Conservation (phyloP, 2,329 filamentous ascomycete genomes). For the Paracorniculantispora psalliotae region DNA sequence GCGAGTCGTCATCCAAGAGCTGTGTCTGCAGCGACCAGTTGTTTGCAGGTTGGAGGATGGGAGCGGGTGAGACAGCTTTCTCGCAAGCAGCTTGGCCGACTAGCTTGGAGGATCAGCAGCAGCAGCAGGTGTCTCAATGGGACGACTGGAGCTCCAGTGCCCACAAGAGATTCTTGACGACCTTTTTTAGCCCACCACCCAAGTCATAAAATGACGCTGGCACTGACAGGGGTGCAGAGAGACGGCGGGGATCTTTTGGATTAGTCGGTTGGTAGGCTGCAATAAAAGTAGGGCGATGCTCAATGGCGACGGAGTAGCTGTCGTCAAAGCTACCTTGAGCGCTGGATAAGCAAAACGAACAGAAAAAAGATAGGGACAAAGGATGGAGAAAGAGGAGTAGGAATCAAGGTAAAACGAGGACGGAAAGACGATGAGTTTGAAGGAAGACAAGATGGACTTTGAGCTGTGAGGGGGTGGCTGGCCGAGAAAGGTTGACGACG, state of each 20-base stretch:
- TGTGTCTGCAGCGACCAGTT: neutral
- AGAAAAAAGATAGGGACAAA: neutral
- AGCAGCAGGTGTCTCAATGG: constrained; percentile 1
- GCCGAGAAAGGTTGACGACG: neutral
- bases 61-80: neutral
- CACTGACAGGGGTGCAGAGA: constrained; percentile 1
- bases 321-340: neutral
- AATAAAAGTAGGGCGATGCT: constrained; percentile 11
- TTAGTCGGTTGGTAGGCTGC: neutral
- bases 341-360: neutral
- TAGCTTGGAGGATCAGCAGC: neutral
- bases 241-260: constrained; percentile 9
- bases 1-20: constrained; percentile 10
- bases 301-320: neutral
- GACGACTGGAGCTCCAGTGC: neutral
- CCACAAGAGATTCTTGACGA: constrained; percentile 2
- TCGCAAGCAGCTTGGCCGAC: neutral
- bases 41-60: neutral
- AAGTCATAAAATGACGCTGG: constrained; percentile 7
- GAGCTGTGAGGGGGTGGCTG: neutral
- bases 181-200: neutral
- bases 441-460: neutral
- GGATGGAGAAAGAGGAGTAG: neutral
- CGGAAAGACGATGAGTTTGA: neutral
- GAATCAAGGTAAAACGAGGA: too few species aligned